Evolutionary conservation across 495 filamentous ascomycete species (phyloP), one percentile per base, ranked within the genome.

Genomic region (Endocarpon pusillum): DNA sequence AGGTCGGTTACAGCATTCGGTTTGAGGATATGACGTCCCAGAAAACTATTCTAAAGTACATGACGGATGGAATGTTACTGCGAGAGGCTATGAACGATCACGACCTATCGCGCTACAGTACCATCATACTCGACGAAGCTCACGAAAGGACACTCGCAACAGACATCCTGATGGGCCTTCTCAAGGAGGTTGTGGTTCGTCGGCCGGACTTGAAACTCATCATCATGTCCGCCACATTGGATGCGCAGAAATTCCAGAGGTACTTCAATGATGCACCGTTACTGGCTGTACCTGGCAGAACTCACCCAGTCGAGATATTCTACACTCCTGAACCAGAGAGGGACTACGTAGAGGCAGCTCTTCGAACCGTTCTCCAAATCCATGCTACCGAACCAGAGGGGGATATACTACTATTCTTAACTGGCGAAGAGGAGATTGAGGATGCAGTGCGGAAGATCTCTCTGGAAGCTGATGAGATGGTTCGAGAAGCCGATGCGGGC

Each of bases 61-160:
- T 99, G 91, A 99, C 91, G 19, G 91, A 99, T 53, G 91, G 91
- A 73, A 96, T 96, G 89, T 71, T 99, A 43, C 62, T 96, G 49
- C 67, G 91, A 42, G 91, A 99, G 61, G 85, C 91, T 21, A 99
- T 99, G 91, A 75, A 92, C 58, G 91, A 99, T 54, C 77, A 84
- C 57, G 66, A 87, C 43, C 66, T 99, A 43, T 70, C 70, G 14
- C 76, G 86, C 8, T 99, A 99, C 60, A 87, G 85, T 64, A 89
- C 81, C 41, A 94, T 99, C 49, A 99, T 99, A 50, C 75, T 99
- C 38, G 91, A 99, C 54, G 87, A 96, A 57, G 87, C 87, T 32
- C 87, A 96, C 70, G 87, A 96, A 59, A 71, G 87, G 49, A 96
- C 87, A 0, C 69, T 94, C 37, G 81, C 87, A 14, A 96, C 87